Percentiles rank a stretch among this genome's conserved stretches.
These are phyloP conservation scores for Pisolithus sp. DNA, from an alignment of 768 basidiomycete genomes.

Conservation along the genomic window DNA sequence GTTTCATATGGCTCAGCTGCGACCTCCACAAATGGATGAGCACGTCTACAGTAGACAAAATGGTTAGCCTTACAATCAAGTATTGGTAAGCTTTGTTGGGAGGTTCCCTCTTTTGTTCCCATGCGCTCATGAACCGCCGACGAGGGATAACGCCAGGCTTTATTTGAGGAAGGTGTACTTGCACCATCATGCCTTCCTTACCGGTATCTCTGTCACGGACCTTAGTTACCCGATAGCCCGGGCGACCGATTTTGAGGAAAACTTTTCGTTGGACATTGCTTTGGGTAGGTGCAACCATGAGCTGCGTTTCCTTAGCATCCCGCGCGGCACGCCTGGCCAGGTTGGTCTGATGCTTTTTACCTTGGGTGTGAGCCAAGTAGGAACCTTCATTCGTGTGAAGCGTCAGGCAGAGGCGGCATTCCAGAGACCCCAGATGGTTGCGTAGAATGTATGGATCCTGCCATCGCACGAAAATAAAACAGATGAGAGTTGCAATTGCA, in stretches of 20 bases:
- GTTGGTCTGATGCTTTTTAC: constrained; percentile 99
- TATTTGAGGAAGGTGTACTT: constrained; percentile 93
- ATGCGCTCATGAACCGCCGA: constrained; percentile 92
- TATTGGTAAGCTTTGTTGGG: constrained; percentile 98
- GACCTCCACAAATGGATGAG: constrained; percentile 54
- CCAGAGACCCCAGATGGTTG: constrained; percentile 96
- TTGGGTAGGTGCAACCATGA: constrained; percentile 83
- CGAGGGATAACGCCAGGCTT: constrained; percentile 79
- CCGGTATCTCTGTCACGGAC: constrained; percentile 86
- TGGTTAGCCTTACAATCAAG: constrained; percentile 67
- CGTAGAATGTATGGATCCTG: constrained; percentile 98
- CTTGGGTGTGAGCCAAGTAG: constrained; percentile 97
- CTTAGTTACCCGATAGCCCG: constrained; percentile 95
- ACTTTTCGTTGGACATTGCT: constrained; percentile 82
- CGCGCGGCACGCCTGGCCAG: constrained; percentile 95
- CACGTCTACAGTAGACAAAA: constrained; percentile 11
- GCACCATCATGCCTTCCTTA: constrained; percentile 96
- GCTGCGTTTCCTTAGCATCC: constrained; percentile 89
- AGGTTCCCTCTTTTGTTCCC: constrained; percentile 93
- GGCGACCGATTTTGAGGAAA: constrained; percentile 95
- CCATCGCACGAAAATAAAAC: constrained; percentile 6
- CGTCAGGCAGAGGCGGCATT: constrained; percentile 96
- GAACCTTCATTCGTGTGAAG: constrained; percentile 99
- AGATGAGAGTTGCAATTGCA: neutral
- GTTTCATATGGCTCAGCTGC: constrained; percentile 99